Percentiles rank a stretch among this genome's conserved stretches.
Evolutionary conservation across 2,329 filamentous ascomycete genomes (phyloP).

Genomic region (Neonectria ditissima): DNA sequence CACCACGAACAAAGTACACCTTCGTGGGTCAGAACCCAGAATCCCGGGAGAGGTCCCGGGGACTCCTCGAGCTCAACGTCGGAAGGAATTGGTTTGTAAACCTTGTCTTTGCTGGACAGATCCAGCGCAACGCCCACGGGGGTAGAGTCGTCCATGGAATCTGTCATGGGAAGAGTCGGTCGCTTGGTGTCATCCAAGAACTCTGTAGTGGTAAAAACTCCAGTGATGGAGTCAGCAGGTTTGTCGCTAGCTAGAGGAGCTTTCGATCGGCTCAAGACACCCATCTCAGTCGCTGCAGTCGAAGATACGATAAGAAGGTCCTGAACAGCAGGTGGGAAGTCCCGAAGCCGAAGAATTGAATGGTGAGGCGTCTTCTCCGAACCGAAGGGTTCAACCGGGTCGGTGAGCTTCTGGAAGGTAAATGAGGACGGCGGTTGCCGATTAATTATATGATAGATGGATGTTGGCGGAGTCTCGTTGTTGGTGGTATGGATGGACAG

Average conservation of each 20-base stretch:
- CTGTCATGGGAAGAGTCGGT: conserved; percentile 79
- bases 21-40: conserved; percentile 90
- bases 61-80: conserved; percentile 85
- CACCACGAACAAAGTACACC: conserved; percentile 90
- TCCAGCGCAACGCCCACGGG: conserved; percentile 86
- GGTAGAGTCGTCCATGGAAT: conserved; percentile 72
- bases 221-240: conserved; percentile 68
- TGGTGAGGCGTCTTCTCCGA: conserved; percentile 78
- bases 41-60: conserved; percentile 81
- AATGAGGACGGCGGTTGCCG: conserved; percentile 71
- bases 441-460: conserved; percentile 83
- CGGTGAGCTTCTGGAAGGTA: conserved; percentile 78
- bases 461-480: conserved; percentile 68
- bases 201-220: conserved; percentile 79
- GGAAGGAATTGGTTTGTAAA: conserved; percentile 79
- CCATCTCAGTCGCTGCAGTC: conserved; percentile 82
- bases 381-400: conserved; percentile 80
- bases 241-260: conserved; percentile 72
- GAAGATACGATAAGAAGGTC: conserved; percentile 87
- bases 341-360: conserved; percentile 79
- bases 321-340: conserved; percentile 83
- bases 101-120: conserved; percentile 83
- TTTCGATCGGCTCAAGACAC: conserved; percentile 80
- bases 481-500: conserved; percentile 81
- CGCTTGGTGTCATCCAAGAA: conserved; percentile 79